Percentiles rank a stretch among this genome's conserved stretches.
Evolutionary conservation across 2,329 filamentous ascomycete genomes (phyloP).

Genomic region (Trichoderma simmonsii): DNA sequence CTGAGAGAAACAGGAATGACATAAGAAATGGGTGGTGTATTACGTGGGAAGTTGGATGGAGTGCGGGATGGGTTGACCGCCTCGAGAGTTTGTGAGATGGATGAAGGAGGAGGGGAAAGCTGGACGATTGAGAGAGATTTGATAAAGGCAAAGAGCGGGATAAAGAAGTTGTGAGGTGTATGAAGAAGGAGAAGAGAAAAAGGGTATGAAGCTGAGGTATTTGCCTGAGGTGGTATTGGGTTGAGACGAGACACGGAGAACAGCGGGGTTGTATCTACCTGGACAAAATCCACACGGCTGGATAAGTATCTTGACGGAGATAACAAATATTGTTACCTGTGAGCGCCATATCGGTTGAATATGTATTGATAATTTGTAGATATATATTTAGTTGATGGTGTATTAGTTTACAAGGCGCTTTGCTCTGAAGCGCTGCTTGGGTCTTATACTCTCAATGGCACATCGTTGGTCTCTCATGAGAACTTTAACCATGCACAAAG

Average conservation of each 20-base stretch:
- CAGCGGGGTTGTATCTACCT: neutral
- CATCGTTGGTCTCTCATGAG: neutral
- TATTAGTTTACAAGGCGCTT: neutral
- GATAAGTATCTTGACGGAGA: neutral
- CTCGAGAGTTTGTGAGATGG: neutral
- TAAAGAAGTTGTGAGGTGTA: neutral
- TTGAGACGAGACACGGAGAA: neutral
- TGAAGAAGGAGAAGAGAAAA: neutral
- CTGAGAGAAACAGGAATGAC: conserved; percentile 12
- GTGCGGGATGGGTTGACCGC: neutral
- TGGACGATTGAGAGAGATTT: neutral
- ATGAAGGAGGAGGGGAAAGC: neutral
- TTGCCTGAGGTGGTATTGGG: neutral
- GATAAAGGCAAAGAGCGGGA: neutral
- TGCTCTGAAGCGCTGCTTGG: neutral
- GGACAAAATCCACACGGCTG: neutral
- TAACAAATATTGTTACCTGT: neutral
- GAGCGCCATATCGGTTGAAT: neutral
- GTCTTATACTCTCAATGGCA: neutral
- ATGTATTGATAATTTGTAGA: neutral
- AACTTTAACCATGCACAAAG: neutral
- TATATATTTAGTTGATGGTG: neutral
- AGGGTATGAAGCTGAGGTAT: neutral
- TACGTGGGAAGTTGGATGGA: neutral
- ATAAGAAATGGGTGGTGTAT: conserved; percentile 1